Conservation (phyloP, 495 filamentous ascomycete genomes). For the Oleoguttula mirabilis region DNA sequence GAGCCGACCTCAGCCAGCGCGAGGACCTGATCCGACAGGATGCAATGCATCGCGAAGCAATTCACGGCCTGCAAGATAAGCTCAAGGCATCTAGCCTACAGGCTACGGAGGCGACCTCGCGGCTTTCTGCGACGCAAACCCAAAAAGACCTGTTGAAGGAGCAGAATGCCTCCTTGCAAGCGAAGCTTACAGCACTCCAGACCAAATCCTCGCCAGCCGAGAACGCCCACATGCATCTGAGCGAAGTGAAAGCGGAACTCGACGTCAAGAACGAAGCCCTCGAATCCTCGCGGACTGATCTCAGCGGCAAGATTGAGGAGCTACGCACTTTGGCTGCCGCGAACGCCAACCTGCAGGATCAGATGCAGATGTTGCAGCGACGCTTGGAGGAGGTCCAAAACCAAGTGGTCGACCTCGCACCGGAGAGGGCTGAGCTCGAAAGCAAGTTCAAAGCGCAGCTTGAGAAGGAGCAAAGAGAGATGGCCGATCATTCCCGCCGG, state of each 20-base stretch:
- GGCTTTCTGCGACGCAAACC: background rate
- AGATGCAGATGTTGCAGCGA: conserved; percentile 1
- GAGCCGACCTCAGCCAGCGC: background rate
- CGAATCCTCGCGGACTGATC: no score
- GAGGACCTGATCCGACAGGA: conserved; percentile 12
- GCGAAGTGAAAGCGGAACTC: conserved; percentile 7
- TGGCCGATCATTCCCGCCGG: background rate
- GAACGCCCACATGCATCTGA: background rate
- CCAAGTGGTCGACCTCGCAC: background rate
- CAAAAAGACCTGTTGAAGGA: conserved; percentile 2
- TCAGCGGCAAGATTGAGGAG: conserved; percentile 2
- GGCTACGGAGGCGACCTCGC: background rate
- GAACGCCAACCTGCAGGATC: conserved; percentile 1
- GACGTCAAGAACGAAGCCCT: conserved; percentile 3
- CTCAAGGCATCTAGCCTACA: background rate
- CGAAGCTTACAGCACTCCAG: background rate
- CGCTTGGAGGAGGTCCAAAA: background rate
- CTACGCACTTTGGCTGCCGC: background rate
- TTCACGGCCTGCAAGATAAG: conserved; percentile 9
- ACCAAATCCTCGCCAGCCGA: background rate
- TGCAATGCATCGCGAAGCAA: conserved; percentile 3
- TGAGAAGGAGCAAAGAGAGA: background rate
- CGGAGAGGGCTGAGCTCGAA: conserved; percentile 4
- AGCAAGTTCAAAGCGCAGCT: background rate
- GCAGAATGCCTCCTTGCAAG: conserved; percentile 2